Conservation (phyloP, 2,329 filamentous ascomycete genomes). For the Bipolaris oryzae region DNA sequence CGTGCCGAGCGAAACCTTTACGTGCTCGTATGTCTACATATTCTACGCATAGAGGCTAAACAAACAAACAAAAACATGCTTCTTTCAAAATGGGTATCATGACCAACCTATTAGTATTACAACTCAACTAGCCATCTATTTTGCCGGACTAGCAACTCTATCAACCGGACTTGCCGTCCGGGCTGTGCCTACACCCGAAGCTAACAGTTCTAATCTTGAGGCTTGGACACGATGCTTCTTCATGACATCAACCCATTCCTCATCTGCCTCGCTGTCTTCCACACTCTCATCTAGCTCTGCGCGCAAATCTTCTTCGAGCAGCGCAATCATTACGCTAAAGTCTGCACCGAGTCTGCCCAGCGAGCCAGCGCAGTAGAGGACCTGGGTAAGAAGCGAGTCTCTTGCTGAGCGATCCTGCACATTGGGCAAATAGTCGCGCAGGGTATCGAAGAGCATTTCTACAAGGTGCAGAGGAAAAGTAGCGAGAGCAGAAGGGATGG, state of each 20-base stretch:
- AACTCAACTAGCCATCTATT: not conserved
- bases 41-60: too few relatives aligned
- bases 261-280: slow-evolving; percentile 48
- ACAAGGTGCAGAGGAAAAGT: slow-evolving; percentile 87
- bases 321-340: slow-evolving; percentile 84
- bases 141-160: slow-evolving; percentile 1
- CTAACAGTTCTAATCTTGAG: slow-evolving; percentile 69
- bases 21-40: too few relatives aligned
- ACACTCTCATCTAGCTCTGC: slow-evolving; percentile 52
- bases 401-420: slow-evolving; percentile 78
- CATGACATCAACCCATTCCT: slow-evolving; percentile 87
- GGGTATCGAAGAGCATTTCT: slow-evolving; percentile 76
- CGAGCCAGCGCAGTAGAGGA: slow-evolving; percentile 91
- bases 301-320: slow-evolving; percentile 56
- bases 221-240: slow-evolving; percentile 86
- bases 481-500: slow-evolving; percentile 75
- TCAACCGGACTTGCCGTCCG: slow-evolving; percentile 29
- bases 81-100: not conserved
- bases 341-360: slow-evolving; percentile 88
- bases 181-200: slow-evolving; percentile 50
- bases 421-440: slow-evolving; percentile 78
- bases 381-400: slow-evolving; percentile 89
- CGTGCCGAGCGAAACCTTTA: too few relatives aligned
- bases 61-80: not conserved
- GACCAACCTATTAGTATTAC: not conserved